phyloP scores from a whole-genome alignment of 2,329 filamentous ascomycete species.

The Pseudogymnoascus sp. region DNA sequence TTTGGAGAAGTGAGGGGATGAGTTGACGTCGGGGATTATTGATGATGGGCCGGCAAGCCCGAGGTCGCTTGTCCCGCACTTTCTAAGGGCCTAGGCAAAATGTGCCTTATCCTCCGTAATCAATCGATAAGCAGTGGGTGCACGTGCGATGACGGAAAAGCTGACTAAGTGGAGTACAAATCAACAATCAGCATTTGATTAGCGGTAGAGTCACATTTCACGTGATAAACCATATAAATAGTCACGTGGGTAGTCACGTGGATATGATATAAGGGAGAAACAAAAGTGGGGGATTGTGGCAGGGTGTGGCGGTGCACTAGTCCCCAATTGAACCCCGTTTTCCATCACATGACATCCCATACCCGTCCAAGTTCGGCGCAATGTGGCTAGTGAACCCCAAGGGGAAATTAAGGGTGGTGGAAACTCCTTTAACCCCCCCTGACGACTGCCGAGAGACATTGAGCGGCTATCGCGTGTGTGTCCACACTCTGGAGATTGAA shows the following conservation, averaged over 20 bases:
- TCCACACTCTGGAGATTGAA: conserved; percentile 7
- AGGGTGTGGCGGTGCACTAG: conserved; percentile 2
- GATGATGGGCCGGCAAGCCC: conserved; percentile 7
- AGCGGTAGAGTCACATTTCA: background rate
- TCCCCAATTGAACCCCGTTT: background rate
- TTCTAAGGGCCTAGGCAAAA: conserved; percentile 7
- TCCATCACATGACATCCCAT: background rate
- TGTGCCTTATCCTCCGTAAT: conserved; percentile 5
- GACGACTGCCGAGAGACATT: conserved; percentile 5
- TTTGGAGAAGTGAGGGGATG: conserved; percentile 4
- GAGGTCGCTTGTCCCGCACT: conserved; percentile 11
- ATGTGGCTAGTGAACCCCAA: conserved; percentile 6
- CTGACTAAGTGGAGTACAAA: conserved; percentile 1
- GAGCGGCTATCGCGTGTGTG: conserved; percentile 8
- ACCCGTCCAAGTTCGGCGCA: background rate
- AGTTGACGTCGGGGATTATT: conserved; percentile 6
- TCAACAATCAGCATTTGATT: background rate
- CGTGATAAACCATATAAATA: background rate
- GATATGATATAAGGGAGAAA: background rate
- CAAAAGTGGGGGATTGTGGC: background rate
- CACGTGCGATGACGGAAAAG: background rate
- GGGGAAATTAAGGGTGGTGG: conserved; percentile 8
- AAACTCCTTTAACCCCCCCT: conserved; percentile 1
- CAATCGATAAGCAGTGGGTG: conserved; percentile 3
- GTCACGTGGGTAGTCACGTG: background rate